Conservation (phyloP, 2,329 filamentous ascomycete species). For the Chalara sp. region DNA sequence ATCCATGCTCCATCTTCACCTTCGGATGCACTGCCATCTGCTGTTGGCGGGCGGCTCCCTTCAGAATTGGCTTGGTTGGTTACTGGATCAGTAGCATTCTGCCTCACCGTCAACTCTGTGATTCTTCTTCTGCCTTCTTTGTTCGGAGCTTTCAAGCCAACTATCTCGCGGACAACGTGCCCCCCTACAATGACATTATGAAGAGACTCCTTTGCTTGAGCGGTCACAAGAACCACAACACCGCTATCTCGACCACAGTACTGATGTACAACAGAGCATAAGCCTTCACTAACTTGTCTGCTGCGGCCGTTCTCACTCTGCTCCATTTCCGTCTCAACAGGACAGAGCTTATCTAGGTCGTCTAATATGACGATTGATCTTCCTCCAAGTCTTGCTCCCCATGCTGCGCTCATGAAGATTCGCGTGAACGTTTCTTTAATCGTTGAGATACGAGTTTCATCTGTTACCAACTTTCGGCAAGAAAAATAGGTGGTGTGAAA, state of each 20-base stretch:
- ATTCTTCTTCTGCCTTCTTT: constrained; percentile 84
- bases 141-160: constrained; percentile 82
- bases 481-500: constrained; percentile 83
- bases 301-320: constrained; percentile 91
- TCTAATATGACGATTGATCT: constrained; percentile 81
- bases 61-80: constrained; percentile 32
- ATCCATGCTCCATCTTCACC: constrained; percentile 63
- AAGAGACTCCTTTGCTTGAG: constrained; percentile 85
- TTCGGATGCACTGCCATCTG: constrained; percentile 45
- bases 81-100: constrained; percentile 38
- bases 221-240: constrained; percentile 83
- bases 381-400: constrained; percentile 83
- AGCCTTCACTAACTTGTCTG: constrained; percentile 82
- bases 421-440: constrained; percentile 85
- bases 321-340: constrained; percentile 88
- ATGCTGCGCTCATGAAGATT: constrained; percentile 82
- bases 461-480: constrained; percentile 80
- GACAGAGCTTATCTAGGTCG: constrained; percentile 88
- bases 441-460: constrained; percentile 81
- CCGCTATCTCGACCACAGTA: constrained; percentile 75
- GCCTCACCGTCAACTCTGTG: constrained; percentile 68
- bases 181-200: constrained; percentile 88
- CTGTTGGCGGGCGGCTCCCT: constrained; percentile 46
- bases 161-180: constrained; percentile 86
- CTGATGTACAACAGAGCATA: constrained; percentile 76